Base-by-base conservation (phyloP, 2,329 filamentous ascomycete genomes). In the Ceratocystis diversiconidia region DNA sequence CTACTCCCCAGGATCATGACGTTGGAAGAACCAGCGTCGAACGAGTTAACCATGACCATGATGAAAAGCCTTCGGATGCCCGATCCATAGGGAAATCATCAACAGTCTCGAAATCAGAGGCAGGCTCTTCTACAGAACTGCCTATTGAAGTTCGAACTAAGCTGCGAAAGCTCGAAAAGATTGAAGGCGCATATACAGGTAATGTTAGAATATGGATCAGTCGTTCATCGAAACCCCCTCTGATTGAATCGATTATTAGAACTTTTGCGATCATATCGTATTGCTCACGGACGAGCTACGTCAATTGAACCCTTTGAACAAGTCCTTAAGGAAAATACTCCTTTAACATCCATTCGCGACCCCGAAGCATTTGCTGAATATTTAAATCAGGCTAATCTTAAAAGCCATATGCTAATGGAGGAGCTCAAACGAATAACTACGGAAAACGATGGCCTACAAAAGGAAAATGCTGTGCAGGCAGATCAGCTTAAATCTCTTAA, bases 241-340 rank as follows among this genome's bases (percentile, higher is more conserved):
- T 2, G 10, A 57, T 10, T 2, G 25, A 22, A 25, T 6, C 17
- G 15, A 15, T 2, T 17, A 61, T 12, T 61, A 90, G 92, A 97
- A 72, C 80, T 99, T 0, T 79, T 97, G 62, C 87, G 90, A 66
- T 96, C 92, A 7, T 99, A 99, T 75, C 85, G 91, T 68, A 86
- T 92, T 69, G 94, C 94, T 19, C 92, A 99, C 77, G 85, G 89
- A 66, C 86, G 91, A 63, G 90, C 92, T 52, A 85, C 88, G 12
- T 85, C 88, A 2, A 95, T 97, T 71, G 94, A 97, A 72, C 88
- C 90, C 0, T 99, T 99, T 73, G 94, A 99, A 76, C 87, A 89
- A 65, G 86, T 88, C 0, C 80, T 99, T 6, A 89, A 90, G 71
- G 94, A 99, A 73, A 89, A 95, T 71, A 99, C 94, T 0, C 92